These are phyloP conservation scores for Allantophomopsis cytisporea DNA, from an alignment of 2,329 filamentous ascomycete species.

Conservation along the genomic window DNA sequence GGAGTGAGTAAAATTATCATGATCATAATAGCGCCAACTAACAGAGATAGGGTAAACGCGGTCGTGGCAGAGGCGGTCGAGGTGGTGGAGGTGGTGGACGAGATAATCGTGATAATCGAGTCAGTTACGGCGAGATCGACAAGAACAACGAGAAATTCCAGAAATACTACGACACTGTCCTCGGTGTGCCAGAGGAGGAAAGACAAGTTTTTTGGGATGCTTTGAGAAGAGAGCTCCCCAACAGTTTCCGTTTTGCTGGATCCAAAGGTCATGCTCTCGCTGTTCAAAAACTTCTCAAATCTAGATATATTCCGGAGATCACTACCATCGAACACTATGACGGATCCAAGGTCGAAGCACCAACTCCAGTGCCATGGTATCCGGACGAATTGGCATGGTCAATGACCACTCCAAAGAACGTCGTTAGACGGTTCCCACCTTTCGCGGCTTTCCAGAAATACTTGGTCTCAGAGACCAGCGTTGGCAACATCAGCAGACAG, in stretches of 20 bases:
- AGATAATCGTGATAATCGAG: slow-evolving; percentile 22
- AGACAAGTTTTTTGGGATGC: slow-evolving; percentile 72
- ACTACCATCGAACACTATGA: slow-evolving; percentile 72
- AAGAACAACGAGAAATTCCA: slow-evolving; percentile 81
- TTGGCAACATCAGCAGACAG: slow-evolving; percentile 94
- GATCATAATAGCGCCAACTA: not conserved
- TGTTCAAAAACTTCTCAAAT: slow-evolving; percentile 78
- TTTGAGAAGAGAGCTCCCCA: slow-evolving; percentile 74
- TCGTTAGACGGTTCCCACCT: slow-evolving; percentile 83
- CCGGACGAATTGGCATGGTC: slow-evolving; percentile 91
- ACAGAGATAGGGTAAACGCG: slow-evolving; percentile 1
- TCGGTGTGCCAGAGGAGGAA: slow-evolving; percentile 67
- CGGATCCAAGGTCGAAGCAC: slow-evolving; percentile 69
- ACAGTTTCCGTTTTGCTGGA: slow-evolving; percentile 95
- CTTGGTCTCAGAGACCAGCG: slow-evolving; percentile 89
- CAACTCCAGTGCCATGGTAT: slow-evolving; percentile 77
- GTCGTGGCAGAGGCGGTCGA: slow-evolving; percentile 9
- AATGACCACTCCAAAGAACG: slow-evolving; percentile 96
- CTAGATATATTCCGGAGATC: slow-evolving; percentile 84
- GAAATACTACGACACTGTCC: slow-evolving; percentile 69
- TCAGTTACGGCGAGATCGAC: slow-evolving; percentile 40
- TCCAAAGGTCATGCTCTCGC: slow-evolving; percentile 90
- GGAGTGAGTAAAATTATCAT: slow-evolving; percentile 1
- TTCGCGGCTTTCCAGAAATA: slow-evolving; percentile 97
- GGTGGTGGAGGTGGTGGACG: slow-evolving; percentile 18